Base-by-base conservation (phyloP, 805 yeast species). In the Candida loeiensis region DNA sequence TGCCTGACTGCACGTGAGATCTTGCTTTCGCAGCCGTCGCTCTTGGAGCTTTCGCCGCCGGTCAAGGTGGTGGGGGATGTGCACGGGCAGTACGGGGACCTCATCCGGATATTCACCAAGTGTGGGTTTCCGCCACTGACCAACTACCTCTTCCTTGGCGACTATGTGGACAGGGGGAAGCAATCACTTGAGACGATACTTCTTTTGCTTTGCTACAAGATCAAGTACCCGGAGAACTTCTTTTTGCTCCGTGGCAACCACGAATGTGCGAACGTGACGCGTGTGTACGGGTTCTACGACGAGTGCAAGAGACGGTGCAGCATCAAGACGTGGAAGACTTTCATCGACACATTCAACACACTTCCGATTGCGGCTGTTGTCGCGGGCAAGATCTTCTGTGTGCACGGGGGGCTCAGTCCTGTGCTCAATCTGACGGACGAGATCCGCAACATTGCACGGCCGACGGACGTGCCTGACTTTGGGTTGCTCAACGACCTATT, bases 91-190 rank as follows among this genome's bases (percentile, higher is more conserved):
- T 93, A 83, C 59, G 85, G 85, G 37, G 99, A 93, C 64, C 71
- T 93, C 46, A 79, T 93, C 48, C 77, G 99, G 49, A 75, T 93
- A 44, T 88, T 93, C 64, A 88, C 95, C 41, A 84, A 89, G 67
- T 90, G 98, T 68, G 99, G 99, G 16, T 87, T 91, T 64, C 99
- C 99, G 4, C 98, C 98, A 2, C 77, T 84, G 46, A 79, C 96
- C 11, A 93, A 93, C 62, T 93, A 89, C 63, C 67, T 93, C 49
- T 91, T 93, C 54, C 64, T 93, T 34, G 99, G 99, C 20, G 99
- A 93, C 65, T 93, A 93, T 61, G 99, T 93, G 35, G 99, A 93
- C 66, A 76, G 99, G 50, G 99, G 99, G 43, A 93, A 93, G 63
- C 99, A 93, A 64, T 83, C 95, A 3, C 68, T 93, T 42, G 99